A percentile compares a stretch with the other conserved stretches of the same genome.
Evolutionary conservation across 1,284 basidiomycete genomes (phyloP).

Genomic region (Leccinum huronense): DNA sequence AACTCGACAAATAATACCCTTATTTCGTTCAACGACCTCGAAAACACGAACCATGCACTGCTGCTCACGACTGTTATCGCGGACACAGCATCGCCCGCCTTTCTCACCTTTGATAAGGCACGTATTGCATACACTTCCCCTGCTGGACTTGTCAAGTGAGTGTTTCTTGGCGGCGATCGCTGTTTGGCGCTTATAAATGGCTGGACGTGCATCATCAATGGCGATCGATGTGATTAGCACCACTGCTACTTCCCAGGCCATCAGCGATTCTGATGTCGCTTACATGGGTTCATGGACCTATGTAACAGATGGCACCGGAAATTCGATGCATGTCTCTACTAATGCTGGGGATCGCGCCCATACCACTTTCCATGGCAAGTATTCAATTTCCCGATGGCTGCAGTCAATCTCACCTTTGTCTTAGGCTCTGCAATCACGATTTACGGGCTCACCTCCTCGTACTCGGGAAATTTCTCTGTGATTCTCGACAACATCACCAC

Average conservation of each 20-base stretch:
- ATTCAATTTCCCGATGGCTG: conserved; percentile 16
- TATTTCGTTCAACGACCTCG: conserved; percentile 42
- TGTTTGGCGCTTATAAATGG: conserved; percentile 3
- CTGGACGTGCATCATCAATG: conserved; percentile 20
- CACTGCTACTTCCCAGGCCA: conserved; percentile 35
- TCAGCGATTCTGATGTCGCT: conserved; percentile 43
- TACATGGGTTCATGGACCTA: conserved; percentile 54
- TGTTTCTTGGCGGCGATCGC: conserved; percentile 17
- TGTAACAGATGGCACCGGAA: conserved; percentile 30
- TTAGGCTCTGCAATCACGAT: conserved; percentile 59
- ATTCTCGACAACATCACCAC: conserved; percentile 51
- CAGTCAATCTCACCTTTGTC: conserved; percentile 11
- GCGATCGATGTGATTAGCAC: conserved; percentile 36
- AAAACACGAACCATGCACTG: conserved; percentile 46
- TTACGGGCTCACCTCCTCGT: conserved; percentile 52
- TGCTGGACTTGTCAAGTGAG: conserved; percentile 32
- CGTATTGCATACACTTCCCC: conserved; percentile 41
- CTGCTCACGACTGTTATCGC: conserved; percentile 44
- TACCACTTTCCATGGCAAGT: conserved; percentile 48
- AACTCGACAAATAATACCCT: conserved; percentile 38
- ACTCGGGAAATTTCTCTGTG: conserved; percentile 57
- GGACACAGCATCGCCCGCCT: conserved; percentile 34
- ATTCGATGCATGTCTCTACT: conserved; percentile 45
- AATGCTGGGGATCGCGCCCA: conserved; percentile 47
- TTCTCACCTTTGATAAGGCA: conserved; percentile 51